Evolutionary conservation across 352 stramenopile genomes (phyloP), one percentile per base, ranked within the genome.

Genomic region (Phytophthora palmivora): DNA sequence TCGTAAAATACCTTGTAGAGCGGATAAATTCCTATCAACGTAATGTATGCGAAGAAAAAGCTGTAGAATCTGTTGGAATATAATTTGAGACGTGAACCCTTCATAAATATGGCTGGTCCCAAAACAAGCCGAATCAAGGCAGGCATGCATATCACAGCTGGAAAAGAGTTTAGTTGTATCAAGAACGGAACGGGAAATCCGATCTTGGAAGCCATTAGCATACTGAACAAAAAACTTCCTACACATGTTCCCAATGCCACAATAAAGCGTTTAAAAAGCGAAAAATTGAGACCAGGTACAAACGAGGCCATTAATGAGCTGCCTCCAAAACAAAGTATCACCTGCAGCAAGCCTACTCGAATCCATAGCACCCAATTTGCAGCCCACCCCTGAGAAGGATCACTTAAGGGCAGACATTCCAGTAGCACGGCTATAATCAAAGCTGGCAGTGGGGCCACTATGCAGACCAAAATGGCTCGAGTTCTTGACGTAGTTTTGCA

Each of bases 111-210:
- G 26, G 4, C 8, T 32, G 4, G 4, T 4, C 8, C 8, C 4
- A 32, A 32, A 4, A 32, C 26, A 32, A 32, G 26, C 4, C 26
- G 26, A 32, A 32, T 8, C 26, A 32, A 9, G 4, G 8, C 4
- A 4, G 26, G 4, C 4, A 32, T 32, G 8, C 4, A 32, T 9
- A 32, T 32, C 4, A 4, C 26, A 21, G 41, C 41, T 3, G 16
- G 26, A 39, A 53, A 7, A 21, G 16, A 18, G 7, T 28, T 18
- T n/a, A 53, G 37, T 11, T 53, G 45, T 28, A 53, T 39, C 45
- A 53, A 41, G 18, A 53, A 30, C 12, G 45, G 45, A n/a, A 53
- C 45, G 6, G 45, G 45, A 34, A 53, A 53, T 3, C 28, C 28
- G 9, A 53, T 41, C 2, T 12, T 30, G 18, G 5, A 28, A 30